Conservation (phyloP, 768 basidiomycete genomes). For the Leccinum barrowsii region DNA sequence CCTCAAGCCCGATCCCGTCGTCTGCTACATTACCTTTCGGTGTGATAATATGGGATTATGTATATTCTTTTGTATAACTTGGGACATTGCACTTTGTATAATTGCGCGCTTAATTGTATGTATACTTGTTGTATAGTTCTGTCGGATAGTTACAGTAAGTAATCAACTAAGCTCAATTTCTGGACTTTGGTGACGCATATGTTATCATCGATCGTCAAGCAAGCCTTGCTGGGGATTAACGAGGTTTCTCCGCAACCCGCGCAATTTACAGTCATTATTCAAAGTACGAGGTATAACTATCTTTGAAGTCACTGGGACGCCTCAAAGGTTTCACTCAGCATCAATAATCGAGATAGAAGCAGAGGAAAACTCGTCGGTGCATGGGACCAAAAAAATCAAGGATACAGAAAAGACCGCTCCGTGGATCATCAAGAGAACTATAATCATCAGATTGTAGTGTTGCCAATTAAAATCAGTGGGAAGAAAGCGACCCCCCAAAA, state of each 20-base stretch:
- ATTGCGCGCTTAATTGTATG: conserved; percentile 18
- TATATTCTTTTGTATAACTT: conserved; percentile 32
- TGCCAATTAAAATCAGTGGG: background rate
- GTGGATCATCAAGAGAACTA: background rate
- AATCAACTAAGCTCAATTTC: background rate
- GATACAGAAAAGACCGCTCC: conserved; percentile 1
- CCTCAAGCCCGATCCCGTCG: conserved; percentile 9
- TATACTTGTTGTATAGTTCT: conserved; percentile 13
- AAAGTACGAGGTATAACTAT: background rate
- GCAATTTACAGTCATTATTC: background rate
- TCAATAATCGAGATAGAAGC: background rate
- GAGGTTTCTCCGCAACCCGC: background rate
- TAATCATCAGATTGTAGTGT: background rate
- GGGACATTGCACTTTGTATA: conserved; percentile 21
- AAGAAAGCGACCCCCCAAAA: background rate
- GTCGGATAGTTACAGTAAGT: background rate
- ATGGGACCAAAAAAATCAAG: background rate
- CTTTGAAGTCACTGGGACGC: background rate
- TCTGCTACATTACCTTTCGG: conserved; percentile 12
- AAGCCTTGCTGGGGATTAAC: background rate
- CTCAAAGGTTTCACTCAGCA: background rate
- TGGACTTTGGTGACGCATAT: background rate
- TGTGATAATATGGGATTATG: conserved; percentile 29
- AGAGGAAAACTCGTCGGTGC: background rate
- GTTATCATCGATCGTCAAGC: background rate